Conservation (phyloP, 306 rosid genomes). For the Castanea sativa region DNA sequence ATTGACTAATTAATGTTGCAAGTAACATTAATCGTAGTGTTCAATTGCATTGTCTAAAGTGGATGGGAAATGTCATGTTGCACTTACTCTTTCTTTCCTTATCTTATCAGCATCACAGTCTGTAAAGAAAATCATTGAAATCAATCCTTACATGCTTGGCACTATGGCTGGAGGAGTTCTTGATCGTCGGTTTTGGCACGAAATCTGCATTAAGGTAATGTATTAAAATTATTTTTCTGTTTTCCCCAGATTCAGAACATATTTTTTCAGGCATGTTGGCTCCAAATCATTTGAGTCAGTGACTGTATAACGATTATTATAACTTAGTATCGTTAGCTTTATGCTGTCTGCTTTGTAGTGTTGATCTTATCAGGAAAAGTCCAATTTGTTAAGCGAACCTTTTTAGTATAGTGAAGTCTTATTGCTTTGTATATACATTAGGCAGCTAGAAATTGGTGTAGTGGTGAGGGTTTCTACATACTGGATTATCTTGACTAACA, state of each 20-base stretch:
- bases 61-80: neutral
- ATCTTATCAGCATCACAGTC: conserved; percentile 80
- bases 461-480: neutral
- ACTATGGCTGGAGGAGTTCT: conserved; percentile 72
- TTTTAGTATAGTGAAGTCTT: neutral
- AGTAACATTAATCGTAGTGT: neutral
- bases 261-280: neutral
- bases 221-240: neutral
- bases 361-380: neutral
- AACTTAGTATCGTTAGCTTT: neutral
- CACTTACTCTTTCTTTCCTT: neutral
- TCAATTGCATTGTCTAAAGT: neutral
- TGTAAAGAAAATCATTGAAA: conserved; percentile 75
- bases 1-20: neutral
- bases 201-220: conserved; percentile 45
- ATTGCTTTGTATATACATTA: neutral
- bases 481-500: neutral
- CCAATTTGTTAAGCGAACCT: neutral
- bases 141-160: conserved; percentile 63
- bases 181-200: conserved; percentile 67
- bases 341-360: neutral
- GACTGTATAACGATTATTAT: neutral
- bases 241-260: neutral
- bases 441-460: neutral
- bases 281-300: neutral